These are phyloP conservation scores for Diaporthe ampelina DNA, from an alignment of 2,329 filamentous ascomycete genomes.

Conservation along the genomic window DNA sequence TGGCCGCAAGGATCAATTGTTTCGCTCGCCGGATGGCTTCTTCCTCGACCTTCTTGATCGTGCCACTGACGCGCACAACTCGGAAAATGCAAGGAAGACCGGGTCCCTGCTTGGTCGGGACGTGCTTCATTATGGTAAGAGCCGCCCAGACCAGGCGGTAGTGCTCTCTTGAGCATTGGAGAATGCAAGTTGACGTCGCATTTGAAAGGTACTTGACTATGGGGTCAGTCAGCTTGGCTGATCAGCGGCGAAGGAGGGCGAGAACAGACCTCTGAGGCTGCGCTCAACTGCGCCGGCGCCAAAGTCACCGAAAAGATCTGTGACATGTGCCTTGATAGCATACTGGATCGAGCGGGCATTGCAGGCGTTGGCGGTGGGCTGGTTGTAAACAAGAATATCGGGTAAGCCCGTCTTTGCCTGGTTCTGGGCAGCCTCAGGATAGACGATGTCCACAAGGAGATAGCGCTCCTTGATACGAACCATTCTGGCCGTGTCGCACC, in stretches of 20 bases:
- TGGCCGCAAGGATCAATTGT: slow-evolving; percentile 77
- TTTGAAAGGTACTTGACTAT: slow-evolving; percentile 92
- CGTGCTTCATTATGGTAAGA: slow-evolving; percentile 80
- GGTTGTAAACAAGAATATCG: slow-evolving; percentile 80
- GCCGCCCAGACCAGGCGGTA: slow-evolving; percentile 93
- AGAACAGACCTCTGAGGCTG: slow-evolving; percentile 73
- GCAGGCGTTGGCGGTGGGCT: slow-evolving; percentile 81
- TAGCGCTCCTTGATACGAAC: slow-evolving; percentile 97
- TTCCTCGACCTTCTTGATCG: slow-evolving; percentile 91
- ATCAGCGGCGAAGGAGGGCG: not conserved
- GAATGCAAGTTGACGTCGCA: slow-evolving; percentile 94
- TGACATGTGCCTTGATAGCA: slow-evolving; percentile 78
- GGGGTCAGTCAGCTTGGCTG: slow-evolving; percentile 44
- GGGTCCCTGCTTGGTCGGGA: slow-evolving; percentile 68
- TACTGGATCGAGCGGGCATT: slow-evolving; percentile 75
- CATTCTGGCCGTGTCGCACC: slow-evolving; percentile 68
- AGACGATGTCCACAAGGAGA: slow-evolving; percentile 93
- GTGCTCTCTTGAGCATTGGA: slow-evolving; percentile 85
- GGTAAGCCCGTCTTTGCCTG: slow-evolving; percentile 58
- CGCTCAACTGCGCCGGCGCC: slow-evolving; percentile 81
- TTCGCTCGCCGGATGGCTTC: slow-evolving; percentile 87
- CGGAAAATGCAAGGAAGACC: slow-evolving; percentile 81
- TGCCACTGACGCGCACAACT: slow-evolving; percentile 90
- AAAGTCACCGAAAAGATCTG: slow-evolving; percentile 87
- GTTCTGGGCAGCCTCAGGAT: slow-evolving; percentile 71